These are phyloP conservation scores for Ceratobasidium sp. DNA, from an alignment of 1,284 basidiomycete species.

Conservation along the genomic window DNA sequence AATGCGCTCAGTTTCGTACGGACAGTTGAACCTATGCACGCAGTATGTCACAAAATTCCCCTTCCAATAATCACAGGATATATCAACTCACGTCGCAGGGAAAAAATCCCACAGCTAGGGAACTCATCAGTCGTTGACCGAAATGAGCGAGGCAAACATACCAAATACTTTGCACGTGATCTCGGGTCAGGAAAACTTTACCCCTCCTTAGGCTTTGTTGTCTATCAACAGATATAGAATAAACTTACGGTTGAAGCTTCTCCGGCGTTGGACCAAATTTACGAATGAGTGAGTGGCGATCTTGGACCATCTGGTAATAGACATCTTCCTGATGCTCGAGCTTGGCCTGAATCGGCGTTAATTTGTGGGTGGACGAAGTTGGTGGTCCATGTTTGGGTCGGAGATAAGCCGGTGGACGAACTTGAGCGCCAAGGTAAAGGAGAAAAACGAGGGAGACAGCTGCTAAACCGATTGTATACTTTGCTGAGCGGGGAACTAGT, in stretches of 20 bases:
- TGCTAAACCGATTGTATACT: conserved; percentile 27
- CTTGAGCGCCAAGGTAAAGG: conserved; percentile 7
- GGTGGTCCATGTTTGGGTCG: not conserved
- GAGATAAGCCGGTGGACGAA: not conserved
- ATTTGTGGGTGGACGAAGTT: not conserved
- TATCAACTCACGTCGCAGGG: conserved; percentile 41
- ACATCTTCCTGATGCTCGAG: conserved; percentile 19
- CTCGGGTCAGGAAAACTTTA: conserved; percentile 9
- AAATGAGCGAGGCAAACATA: not conserved
- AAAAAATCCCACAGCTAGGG: conserved; percentile 48
- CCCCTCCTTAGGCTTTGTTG: not conserved
- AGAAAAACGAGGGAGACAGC: conserved; percentile 1
- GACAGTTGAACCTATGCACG: conserved; percentile 46
- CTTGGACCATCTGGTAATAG: conserved; percentile 19
- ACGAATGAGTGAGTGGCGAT: conserved; percentile 18
- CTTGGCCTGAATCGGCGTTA: not conserved
- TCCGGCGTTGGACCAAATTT: conserved; percentile 28
- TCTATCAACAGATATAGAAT: not conserved
- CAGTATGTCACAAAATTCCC: not conserved
- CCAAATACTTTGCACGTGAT: conserved; percentile 8
- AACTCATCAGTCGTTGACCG: too few relatives aligned
- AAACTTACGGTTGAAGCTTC: not conserved
- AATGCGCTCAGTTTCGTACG: conserved; percentile 46
- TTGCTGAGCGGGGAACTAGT: not conserved
- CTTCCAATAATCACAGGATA: not conserved